A percentile compares a stretch with the other conserved stretches of the same genome.
Evolutionary conservation across 2,329 filamentous ascomycete genomes (phyloP).

Genomic region (Claviceps pusilla): DNA sequence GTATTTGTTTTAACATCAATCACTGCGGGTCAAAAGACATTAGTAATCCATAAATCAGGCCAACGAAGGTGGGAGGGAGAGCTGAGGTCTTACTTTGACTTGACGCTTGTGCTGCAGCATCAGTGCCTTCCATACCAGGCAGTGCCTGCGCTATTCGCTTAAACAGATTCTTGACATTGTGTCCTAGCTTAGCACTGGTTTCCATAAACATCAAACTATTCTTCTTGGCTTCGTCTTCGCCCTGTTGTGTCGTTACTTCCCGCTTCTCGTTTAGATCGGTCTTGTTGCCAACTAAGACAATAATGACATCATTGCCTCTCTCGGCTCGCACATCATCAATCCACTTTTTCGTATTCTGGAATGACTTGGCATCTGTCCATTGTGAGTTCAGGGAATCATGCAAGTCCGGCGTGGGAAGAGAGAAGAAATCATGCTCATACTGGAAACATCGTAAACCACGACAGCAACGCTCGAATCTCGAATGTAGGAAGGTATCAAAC

Average conservation of each 20-base stretch:
- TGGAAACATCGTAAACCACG: conserved; percentile 97
- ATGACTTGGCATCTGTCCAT: conserved; percentile 67
- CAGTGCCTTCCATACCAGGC: conserved; percentile 90
- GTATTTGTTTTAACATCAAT: conserved; percentile 83
- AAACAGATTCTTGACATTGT: conserved; percentile 96
- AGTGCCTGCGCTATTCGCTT: conserved; percentile 95
- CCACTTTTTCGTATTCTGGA: conserved; percentile 98
- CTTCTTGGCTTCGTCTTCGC: conserved; percentile 95
- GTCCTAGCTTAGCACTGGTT: conserved; percentile 91
- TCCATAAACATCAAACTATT: conserved; percentile 98
- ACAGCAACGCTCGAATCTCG: conserved; percentile 95
- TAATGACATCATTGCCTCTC: conserved; percentile 95
- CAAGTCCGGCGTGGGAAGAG: conserved; percentile 3
- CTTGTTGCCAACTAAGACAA: conserved; percentile 97
- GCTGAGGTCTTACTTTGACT: conserved; percentile 54
- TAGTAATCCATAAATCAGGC: conserved; percentile 6
- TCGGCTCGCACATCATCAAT: conserved; percentile 96
- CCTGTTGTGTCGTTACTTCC: conserved; percentile 89
- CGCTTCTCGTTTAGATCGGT: conserved; percentile 97
- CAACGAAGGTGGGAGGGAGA: background rate
- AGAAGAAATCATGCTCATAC: conserved; percentile 24
- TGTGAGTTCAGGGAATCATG: background rate
- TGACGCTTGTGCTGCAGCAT: conserved; percentile 55
- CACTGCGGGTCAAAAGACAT: conserved; percentile 38
- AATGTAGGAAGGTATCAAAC: conserved; percentile 94